A percentile compares a stretch with the other conserved stretches of the same genome.
Evolutionary conservation across 108 stramenopile genomes (phyloP).

Genomic region (Cyclostephanos tholiformis): DNA sequence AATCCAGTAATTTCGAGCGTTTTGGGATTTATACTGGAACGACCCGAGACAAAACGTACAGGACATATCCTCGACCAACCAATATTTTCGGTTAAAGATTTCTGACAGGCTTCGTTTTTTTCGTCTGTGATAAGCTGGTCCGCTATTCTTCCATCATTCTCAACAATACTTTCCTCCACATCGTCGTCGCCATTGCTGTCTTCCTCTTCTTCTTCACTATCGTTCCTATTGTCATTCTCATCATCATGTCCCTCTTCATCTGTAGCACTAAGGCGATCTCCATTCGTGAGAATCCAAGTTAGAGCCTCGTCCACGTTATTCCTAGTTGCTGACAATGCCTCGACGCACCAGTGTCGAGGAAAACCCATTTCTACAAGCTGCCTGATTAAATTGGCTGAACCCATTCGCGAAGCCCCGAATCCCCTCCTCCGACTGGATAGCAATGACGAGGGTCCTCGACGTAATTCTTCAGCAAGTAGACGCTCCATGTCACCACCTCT

Average conservation of each 20-base stretch:
- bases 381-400: conserved; percentile 66
- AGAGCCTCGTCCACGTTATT: conserved; percentile 95
- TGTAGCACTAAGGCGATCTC: conserved; percentile 81
- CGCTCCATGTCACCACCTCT: conserved; percentile 92
- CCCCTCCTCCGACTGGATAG: conserved; percentile 53
- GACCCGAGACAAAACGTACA: conserved; percentile 73
- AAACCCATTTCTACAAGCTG: conserved; percentile 98
- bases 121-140: conserved; percentile 1
- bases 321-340: conserved; percentile 88
- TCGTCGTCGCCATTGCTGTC: conserved; percentile 22
- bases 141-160: conserved; percentile 1
- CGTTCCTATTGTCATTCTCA: conserved; percentile 62
- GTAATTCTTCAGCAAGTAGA: conserved; percentile 79
- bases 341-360: conserved; percentile 91
- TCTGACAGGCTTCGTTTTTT: background rate
- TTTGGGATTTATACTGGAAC: conserved; percentile 64
- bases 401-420: conserved; percentile 33
- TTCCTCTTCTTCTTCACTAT: conserved; percentile 62
- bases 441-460: conserved; percentile 42
- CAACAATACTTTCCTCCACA: conserved; percentile 10
- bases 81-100: conserved; percentile 10
- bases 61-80: conserved; percentile 74
- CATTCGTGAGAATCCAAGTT: conserved; percentile 95
- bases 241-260: conserved; percentile 77
- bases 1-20: conserved; percentile 77